Base-by-base conservation (phyloP, 495 filamentous ascomycete species). In the Chaetomium tenue region DNA sequence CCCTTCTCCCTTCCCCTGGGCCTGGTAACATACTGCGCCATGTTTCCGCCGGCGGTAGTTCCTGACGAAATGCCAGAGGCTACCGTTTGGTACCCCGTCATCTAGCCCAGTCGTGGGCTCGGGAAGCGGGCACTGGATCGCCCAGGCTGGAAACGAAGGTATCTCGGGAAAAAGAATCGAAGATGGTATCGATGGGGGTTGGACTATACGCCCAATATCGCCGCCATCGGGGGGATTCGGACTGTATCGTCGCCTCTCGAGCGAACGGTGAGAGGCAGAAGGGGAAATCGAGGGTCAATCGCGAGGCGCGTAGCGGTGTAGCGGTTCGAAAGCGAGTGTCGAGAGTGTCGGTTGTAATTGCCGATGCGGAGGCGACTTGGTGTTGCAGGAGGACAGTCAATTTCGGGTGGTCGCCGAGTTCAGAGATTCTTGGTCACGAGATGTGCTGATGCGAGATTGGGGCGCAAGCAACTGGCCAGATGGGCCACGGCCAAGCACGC, bases 81-180 rank as follows among this genome's bases (percentile, higher is more conserved):
- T 30, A 80, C 74, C 46, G 75, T 75, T 52, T 74, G 76, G 61
- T 82, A 82, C 53, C 73, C 71, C 67, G 78, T 73, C 79, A 82
- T 82, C 70, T 44, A 64, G 62, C 55, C 61, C 28, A 42, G 20
- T 23, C 7, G 47, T 42, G 42, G 46, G 47, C 46, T 51, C 18
- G 11, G 44, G 18, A 9, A 25, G 25, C n/a, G 52, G 23, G 23
- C 33, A 25, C 12, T 20, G 11, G 37, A 23, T 6, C 16, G 15
- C 5, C 33, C 18, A 3, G 16, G 22, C n/a, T 22, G n/a, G 22
- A 12, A 33, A 30, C 3, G 8, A 12, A n/a, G 33, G 20, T 26
- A 2, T 42, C 11, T 40, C 30, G 37, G 26, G 40, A 55, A 61
- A 8, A 47, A 47, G 40, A 6, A 25, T 62, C 23, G n/a, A 50